Evolutionary conservation across 2,329 filamentous ascomycete species (phyloP), one percentile per base, ranked within the genome.

Genomic region (Talaromyces verruculosus): DNA sequence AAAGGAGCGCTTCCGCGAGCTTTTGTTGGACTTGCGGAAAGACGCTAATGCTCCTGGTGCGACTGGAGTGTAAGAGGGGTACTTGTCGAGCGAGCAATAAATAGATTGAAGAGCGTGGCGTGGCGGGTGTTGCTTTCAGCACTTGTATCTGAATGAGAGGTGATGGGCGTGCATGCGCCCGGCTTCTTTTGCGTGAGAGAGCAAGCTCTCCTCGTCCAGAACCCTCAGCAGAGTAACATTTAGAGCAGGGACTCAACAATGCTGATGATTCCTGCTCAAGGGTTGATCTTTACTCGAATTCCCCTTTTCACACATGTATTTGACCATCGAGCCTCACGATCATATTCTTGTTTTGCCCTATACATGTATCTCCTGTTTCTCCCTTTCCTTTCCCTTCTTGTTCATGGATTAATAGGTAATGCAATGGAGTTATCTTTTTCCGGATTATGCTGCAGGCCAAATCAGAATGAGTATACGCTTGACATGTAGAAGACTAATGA

Each of bases 1-100:
- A 73, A 99, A 99, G 86, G 92, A 96, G 79, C 91, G 93, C 70
- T 98, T 99, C 86, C 89, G 95, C 71, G 94, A 98, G 81, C 76
- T 98, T 75, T 82, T 99, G 73, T 80, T 93, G 72, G 93, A 88
- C 78, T 81, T 99, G 80, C 89, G 89, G 81, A 97, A 97, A 83
- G 95, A 99, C 72, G 91, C 97, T 82, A 96, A 96, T 70, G 87
- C 87, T n/a, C 87, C 87, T 5, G 87, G 86, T 53, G 84, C 85
- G 30, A 84, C 72, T 75, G 74, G 86, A 77, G 68, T 82, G 71
- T 79, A 77, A 69, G 25, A 22, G 5, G 30, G 33, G n/a, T 57
- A 35, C 11, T 4, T 35, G 30, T 15, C n/a, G 30, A 55, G 30
- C 53, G 33, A 57, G 17, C 53, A 57, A 57, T 57, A 57, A 57